Evolutionary conservation across 176 grass and related monocot genomes (phyloP), one percentile per base, ranked within the genome.

Genomic region (Oryza meridionalis): DNA sequence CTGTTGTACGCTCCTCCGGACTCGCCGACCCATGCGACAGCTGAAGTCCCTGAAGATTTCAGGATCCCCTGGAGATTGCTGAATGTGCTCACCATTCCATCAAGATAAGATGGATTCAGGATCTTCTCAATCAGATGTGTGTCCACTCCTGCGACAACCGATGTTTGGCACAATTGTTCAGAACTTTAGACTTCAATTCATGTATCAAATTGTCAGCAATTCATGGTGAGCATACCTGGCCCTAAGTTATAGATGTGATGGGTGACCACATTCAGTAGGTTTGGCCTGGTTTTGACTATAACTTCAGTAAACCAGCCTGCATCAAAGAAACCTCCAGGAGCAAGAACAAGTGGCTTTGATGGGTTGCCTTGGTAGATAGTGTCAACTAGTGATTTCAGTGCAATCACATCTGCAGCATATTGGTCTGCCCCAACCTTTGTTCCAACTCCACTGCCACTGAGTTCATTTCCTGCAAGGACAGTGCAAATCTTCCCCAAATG

Each of bases 1-100:
- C 96, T 99, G 87, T 99, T 99, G 78, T 92, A 99, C 68, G 96
- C 96, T 1, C 96, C 96, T 83, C 93, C 96, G 33, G 96, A 73
- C 73, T 99, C 91, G 3, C 93, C 93, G 6, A 99, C 93, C 96
- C 96, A 96, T 29, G 91, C 89, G 24, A 92, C 88, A 0, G 88
- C 68, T 1, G 88, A 86, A 1, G 93, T 96, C 61, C 96, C 90
- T 0, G 85, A 32, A 2, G 76, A 70, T 51, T 78, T 91, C 46
- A 99, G 81, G 35, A 89, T 78, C n/a, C 63, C 44, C 68, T 92
- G 91, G 14, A 99, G 90, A 7, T 76, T 64, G 45, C 78, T 88
- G 85, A 96, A 99, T 25, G 77, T 89, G 86, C 69, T 75, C 14
- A 38, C 73, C 64, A 88, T 90, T 2, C 82, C 67, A 21, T 99